Base-by-base conservation (phyloP, 2,329 filamentous ascomycete species). In the Stemphylium vesicarium region DNA sequence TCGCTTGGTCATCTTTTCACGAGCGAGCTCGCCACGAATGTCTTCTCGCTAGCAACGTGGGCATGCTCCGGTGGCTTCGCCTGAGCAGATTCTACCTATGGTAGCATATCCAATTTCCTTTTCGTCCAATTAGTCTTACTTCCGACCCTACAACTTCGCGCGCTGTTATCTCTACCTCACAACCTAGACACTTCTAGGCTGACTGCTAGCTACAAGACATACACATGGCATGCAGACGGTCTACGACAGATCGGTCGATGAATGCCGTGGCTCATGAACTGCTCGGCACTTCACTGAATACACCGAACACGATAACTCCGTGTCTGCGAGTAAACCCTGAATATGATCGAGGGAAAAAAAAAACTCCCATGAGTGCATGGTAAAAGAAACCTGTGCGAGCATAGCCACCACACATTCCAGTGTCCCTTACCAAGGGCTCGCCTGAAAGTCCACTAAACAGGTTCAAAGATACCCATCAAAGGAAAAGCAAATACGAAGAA, bases 401-500 rank as follows among this genome's bases (percentile, higher is more conserved):
- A 20, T 45, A 45, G 18, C 18, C 32, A 24, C 13, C 10, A 13
- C 9, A 26, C 13, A n/a, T 45, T 24, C 12, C 31, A 24, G n/a
- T 24, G 31, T 33, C 31, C 31, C 18, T 45, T 35, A 22, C 42
- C 12, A 36, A 36, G 33, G 33, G 33, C 13, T 13, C 15, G 33
- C 33, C n/a, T 36, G 20, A n/a, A 22, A 45, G 42, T 45, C 15
- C 8, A 32, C 42, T 18, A 20, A 31, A 45, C 42, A 31, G 35
- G 32, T 20, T 35, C 31, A 45, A 36, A 45, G 42, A 32, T 36
- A 45, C 42, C 32, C 22, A 24, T 45, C 12, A 20, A 35, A 36
- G 39, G 22, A 45, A 45, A 45, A 45, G 42, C 31, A 45, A 35
- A n/a, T n/a, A 22, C 18, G 35, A 45, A 16, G 35, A 45, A 35